Evolutionary conservation across 208 protist genomes (phyloP), one percentile per base, ranked within the genome.

Genomic region (Trichomonas tenax): DNA sequence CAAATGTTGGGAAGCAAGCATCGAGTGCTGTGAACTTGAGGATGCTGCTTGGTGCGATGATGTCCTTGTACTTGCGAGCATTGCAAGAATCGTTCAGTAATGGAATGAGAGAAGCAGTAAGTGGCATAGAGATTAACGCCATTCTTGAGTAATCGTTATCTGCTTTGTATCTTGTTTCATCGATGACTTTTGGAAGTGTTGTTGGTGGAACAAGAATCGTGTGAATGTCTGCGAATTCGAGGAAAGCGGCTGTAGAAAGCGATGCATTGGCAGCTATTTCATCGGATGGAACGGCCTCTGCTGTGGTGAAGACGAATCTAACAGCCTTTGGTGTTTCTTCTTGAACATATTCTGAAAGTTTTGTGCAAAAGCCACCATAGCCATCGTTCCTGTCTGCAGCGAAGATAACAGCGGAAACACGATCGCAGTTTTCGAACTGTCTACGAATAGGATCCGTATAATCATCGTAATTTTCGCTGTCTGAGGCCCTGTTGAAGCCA

Each of bases 311-410:
- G 0, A 40, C 23, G 23, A 89, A 46, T 46, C 36, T 45, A 44
- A 40, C 36, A n/a, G 82, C 82, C 48, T 89, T 89, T 89, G 82
- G 82, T n/a, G 82, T 46, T 46, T 89, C 82, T 44, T 89, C 82
- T 44, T 44, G 23, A 46, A 89, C n/a, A 89, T 89, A 89, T 40
- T 89, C 82, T 17, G 82, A 89, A 21, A 89, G 14, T 31, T 89
- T 44, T 9, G 14, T 48, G 40, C 23, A 89, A 31, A 89, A 44
- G 34, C 82, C 82, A 44, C 82, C 82, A 89, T 89, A 89, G 0
- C 82, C 82, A n/a, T 44, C 23, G 31, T 89, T 89, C n/a, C 82
- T 44, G 40, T 89, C 82, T 26, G 36, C 40, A 48, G 82, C 10
- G 23, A 89, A 44, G 0, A 89, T 46, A 46, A 48, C 23, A 46